Evolutionary conservation across 108 stramenopile genomes (phyloP).

Genomic region (Skeletonema tropicum): DNA sequence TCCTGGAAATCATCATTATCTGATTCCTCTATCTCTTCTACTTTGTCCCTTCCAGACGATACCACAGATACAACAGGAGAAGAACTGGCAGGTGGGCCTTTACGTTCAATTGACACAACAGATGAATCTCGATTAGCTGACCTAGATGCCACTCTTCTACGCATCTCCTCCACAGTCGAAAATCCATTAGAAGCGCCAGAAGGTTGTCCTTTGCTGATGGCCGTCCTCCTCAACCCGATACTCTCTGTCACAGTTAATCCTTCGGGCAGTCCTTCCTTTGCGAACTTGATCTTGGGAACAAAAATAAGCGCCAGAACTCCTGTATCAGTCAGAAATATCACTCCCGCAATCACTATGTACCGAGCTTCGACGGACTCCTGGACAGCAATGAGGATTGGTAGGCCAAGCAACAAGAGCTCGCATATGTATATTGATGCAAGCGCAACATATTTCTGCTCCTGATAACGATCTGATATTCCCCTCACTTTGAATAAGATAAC

Average conservation of each 20-base stretch:
- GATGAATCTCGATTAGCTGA: neutral
- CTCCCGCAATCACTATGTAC: constrained; percentile 38
- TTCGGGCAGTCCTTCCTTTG: constrained; percentile 40
- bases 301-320: constrained; percentile 44
- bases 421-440: constrained; percentile 47
- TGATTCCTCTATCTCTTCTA: neutral
- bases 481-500: constrained; percentile 40
- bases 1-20: neutral
- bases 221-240: neutral
- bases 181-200: neutral
- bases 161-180: neutral
- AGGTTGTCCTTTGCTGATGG: no score
- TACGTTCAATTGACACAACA: no score
- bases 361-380: constrained; percentile 38
- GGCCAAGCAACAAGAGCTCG: constrained; percentile 52
- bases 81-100: no score
- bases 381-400: constrained; percentile 53
- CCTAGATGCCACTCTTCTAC: neutral
- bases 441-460: constrained; percentile 55
- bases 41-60: neutral
- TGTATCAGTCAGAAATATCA: constrained; percentile 47
- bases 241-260: constrained; percentile 36
- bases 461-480: constrained; percentile 51
- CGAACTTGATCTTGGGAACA: constrained; percentile 46
- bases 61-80: neutral